Evolutionary conservation across 768 basidiomycete species (phyloP), one percentile per base, ranked within the genome.

Genomic region (Lactarius trivialis): DNA sequence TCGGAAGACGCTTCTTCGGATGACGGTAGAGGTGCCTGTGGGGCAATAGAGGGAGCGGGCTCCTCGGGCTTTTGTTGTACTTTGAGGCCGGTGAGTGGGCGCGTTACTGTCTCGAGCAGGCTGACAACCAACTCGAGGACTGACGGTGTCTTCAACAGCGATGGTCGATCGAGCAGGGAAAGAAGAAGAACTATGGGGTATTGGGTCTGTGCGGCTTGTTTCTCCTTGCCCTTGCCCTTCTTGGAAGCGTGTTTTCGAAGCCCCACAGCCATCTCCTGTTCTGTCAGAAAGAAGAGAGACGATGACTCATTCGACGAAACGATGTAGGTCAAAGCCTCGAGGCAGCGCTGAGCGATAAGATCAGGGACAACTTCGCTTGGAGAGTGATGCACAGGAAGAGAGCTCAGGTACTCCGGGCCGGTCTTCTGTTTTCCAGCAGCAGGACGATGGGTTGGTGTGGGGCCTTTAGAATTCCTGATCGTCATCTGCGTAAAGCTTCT

Each of bases 161-260:
- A 83, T 64, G 91, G 87, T 3, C 93, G 84, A 69, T 98, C 95
- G 56, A 99, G 80, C 14, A 99, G 80, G 33, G 89, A 83, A 28
- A 99, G 81, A 5, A 99, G 77, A 7, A 95, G 80, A 56, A 96
- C 93, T 58, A 99, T 86, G 6, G 96, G 96, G 72, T 89, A 97
- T 67, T 95, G 89, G 0, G 87, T 87, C 69, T 90, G 89, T 0
- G 88, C 78, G 3, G 77, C 76, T 67, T 86, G 88, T 69, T 89
- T 93, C 71, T 98, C 95, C 73, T 97, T 98, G 24, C 93, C 95
- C 74, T 97, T 98, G 9, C 93, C 94, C 73, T 97, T 97, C 74
- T 89, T 91, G 21, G 82, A 82, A 7, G 80, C 74, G 14, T 78
- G 73, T 67, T 85, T 83, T 65, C 85, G 84, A 17, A 95, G 79